phyloP scores from a whole-genome alignment of 345 rosid genomes.

The Populus simonii region DNA sequence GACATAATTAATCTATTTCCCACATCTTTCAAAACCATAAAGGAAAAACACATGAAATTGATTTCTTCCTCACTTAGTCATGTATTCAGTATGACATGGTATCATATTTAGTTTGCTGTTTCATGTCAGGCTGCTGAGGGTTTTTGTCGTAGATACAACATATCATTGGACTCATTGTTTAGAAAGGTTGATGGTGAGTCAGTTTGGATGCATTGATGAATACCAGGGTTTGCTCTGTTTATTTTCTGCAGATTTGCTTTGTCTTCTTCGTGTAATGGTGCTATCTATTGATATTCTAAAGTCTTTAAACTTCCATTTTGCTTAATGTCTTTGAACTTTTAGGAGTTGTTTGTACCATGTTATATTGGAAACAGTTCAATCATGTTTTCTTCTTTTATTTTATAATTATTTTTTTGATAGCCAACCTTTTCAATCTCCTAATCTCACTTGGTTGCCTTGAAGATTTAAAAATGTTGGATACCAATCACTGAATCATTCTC shows the following conservation, averaged over 20 bases:
- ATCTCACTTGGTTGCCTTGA: not conserved
- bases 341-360: not conserved
- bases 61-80: not conserved
- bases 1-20: not conserved
- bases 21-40: not conserved
- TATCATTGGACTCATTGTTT: conserved; percentile 55
- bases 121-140: conserved; percentile 87
- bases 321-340: not conserved
- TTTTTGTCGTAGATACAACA: conserved; percentile 76
- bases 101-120: conserved; percentile 16
- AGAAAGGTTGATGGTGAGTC: conserved; percentile 72
- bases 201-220: conserved; percentile 5
- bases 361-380: not conserved
- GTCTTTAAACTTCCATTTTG: not conserved
- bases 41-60: not conserved
- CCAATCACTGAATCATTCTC: not conserved
- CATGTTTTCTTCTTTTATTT: not conserved
- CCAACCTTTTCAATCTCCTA: not conserved
- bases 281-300: not conserved
- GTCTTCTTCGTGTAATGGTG: not conserved
- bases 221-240: not conserved
- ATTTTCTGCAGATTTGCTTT: not conserved
- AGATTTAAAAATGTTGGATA: not conserved
- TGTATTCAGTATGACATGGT: not conserved
- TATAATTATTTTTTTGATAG: not conserved